phyloP scores from a whole-genome alignment of 179 eudicot species.

The Beta corolliflora region DNA sequence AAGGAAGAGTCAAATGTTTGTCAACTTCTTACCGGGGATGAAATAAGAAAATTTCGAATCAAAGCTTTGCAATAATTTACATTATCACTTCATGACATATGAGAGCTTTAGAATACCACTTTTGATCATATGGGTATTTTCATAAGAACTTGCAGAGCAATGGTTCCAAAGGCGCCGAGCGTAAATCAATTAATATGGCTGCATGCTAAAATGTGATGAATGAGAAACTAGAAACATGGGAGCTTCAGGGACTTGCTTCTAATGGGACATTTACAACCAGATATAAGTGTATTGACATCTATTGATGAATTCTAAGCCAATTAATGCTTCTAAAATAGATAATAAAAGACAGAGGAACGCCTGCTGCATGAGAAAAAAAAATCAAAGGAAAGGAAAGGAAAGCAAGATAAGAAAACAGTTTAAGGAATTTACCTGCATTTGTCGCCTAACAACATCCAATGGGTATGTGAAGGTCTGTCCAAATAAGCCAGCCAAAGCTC shows the following conservation, averaged over 20 bases:
- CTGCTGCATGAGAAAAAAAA: background rate
- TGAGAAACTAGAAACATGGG: background rate
- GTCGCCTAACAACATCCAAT: slow-evolving; percentile 92
- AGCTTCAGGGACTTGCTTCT: background rate
- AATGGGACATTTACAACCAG: background rate
- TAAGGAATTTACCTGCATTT: slow-evolving; percentile 76
- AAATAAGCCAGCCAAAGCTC: slow-evolving; percentile 95
- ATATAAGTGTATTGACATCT: background rate
- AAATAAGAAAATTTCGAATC: too few species aligned
- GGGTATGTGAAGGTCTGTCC: slow-evolving; percentile 97
- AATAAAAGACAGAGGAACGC: background rate
- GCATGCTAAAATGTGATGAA: background rate
- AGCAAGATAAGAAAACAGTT: background rate
- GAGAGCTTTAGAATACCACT: too few species aligned
- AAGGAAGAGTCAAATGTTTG: too few species aligned
- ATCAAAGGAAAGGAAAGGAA: background rate
- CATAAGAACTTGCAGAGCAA: background rate
- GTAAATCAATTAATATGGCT: background rate
- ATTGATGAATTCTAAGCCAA: background rate
- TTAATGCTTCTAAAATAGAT: background rate
- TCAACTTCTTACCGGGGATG: too few species aligned
- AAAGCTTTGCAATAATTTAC: too few species aligned
- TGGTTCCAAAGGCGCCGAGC: background rate
- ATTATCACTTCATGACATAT: too few species aligned
- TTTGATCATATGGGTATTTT: too few species aligned